Evolutionary conservation across 78 protist species (phyloP), one percentile per base, ranked within the genome.

Genomic region (Diacronema lutheri): DNA sequence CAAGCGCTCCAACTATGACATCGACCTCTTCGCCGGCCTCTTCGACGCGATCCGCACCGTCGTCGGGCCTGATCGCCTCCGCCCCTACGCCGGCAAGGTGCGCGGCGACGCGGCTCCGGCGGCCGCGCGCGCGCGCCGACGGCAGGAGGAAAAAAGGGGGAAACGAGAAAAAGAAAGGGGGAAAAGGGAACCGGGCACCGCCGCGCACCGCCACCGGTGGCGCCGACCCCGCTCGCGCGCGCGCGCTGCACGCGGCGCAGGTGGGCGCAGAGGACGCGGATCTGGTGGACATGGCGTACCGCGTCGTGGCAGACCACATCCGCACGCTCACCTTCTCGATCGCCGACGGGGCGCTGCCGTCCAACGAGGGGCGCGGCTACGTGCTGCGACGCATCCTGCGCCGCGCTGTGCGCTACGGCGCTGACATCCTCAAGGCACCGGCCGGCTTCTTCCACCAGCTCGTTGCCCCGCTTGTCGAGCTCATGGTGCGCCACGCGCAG

Each of bases 221-320:
- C n/a, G n/a, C n/a, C n/a, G n/a, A n/a, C n/a, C n/a, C n/a, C n/a
- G n/a, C n/a, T n/a, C n/a, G n/a, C n/a, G n/a, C n/a, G n/a, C n/a
- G n/a, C n/a, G n/a, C n/a, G n/a, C n/a, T n/a, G n/a, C n/a, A n/a
- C n/a, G n/a, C n/a, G n/a, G n/a, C n/a, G n/a, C n/a, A n/a, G n/a
- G 41, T 68, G 16, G 95, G 95, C 23, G 81, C 31, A 37, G 98
- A 93, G 37, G 99, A 95, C 88, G 38, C 79, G 10, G 95, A 93
- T 40, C 88, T 81, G 77, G 73, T 94, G 19, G 98, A 96, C 90
- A 96, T 90, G 93, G 98, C 99, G 26, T 97, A 96, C 92, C 97
- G 99, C 57, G 98, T 97, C 35, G 93, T 97, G 65, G 99, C 98
- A n/a, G 99, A 97, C 81, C 99, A 97, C 92, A 92, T 96, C 88